Evolutionary conservation across 306 rosid genomes (phyloP).

Genomic region (Malus fusca): DNA sequence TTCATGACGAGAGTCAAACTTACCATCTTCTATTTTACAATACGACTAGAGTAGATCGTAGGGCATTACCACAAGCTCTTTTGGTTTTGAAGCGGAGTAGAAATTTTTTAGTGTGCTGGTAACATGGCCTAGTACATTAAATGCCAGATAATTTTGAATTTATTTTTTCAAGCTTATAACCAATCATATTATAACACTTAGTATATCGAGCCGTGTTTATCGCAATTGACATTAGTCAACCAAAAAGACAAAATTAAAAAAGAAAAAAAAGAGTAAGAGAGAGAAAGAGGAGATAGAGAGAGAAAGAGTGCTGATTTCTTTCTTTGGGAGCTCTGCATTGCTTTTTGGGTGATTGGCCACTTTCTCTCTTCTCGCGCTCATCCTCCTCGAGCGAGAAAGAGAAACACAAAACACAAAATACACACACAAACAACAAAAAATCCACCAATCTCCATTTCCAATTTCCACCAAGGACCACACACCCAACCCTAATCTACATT

Average conservation of each 20-base stretch:
- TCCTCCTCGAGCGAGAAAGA: constrained; percentile 17
- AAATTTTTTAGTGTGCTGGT: no score
- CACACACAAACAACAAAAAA: background rate
- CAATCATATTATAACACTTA: no score
- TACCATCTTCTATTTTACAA: no score
- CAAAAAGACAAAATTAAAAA: no score
- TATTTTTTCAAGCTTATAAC: no score
- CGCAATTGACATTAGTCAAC: background rate
- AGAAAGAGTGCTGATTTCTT: background rate
- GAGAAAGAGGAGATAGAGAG: background rate
- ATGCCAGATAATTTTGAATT: no score
- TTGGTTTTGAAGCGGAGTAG: no score
- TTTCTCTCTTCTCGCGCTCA: constrained; percentile 22
- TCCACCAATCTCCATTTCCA: background rate
- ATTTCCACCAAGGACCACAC: background rate
- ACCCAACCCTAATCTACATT: background rate
- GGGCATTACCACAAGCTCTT: no score
- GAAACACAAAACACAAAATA: background rate
- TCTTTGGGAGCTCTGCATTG: background rate
- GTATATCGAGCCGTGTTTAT: accelerated
- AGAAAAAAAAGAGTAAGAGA: background rate
- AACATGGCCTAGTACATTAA: accelerated
- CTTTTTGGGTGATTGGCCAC: background rate
- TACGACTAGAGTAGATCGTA: no score
- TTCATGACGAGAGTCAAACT: no score